Base-by-base conservation (phyloP, 768 basidiomycete genomes). In the Boletus eberwhitei region DNA sequence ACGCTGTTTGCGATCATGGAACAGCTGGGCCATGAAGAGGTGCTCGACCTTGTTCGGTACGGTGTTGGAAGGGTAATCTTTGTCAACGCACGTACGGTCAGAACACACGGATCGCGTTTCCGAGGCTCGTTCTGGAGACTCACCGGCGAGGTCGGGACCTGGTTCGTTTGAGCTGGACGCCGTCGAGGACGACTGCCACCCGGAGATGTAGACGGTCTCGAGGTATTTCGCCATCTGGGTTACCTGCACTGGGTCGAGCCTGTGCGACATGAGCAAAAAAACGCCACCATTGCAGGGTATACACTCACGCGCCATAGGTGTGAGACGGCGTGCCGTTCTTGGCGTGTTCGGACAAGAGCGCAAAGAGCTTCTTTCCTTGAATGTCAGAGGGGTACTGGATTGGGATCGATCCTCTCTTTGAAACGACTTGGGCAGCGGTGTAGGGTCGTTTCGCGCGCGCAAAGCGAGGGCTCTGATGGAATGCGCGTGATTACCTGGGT, bases 211-310 rank as follows among this genome's bases (percentile, higher is more conserved):
- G 63, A 99, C 90, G 3, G 96, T 98, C 75, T 98, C 97, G 62
- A 98, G 88, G 72, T 98, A 91, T 70, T 90, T 91, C 24, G 96
- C 95, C 97, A 99, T 99, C 74, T 99, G 97, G 0, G 95, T 98
- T 46, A 98, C 83, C 73, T 99, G 97, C 7, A 99, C 93, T 0
- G 95, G 92, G 71, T 99, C 97, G 60, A 99, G 86, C 21, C 96
- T 98, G 62, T n/a, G 50, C 6, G n/a, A 49, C 31, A 51, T 36
- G 44, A 37, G 47, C 41, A 88, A 24, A 8, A 16, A 29, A 11
- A 12, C 29, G n/a, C n/a, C n/a, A n/a, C n/a, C 31, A 32, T 12
- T 32, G 31, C 31, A 32, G 31, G 31, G 31, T 2, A 32, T 32
- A 21, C 41, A 43, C 95, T 82, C 70, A 98, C 93, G 95, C 95